Evolutionary conservation across 345 rosid genomes (phyloP).

Genomic region (Eucalyptus sideroxylon): DNA sequence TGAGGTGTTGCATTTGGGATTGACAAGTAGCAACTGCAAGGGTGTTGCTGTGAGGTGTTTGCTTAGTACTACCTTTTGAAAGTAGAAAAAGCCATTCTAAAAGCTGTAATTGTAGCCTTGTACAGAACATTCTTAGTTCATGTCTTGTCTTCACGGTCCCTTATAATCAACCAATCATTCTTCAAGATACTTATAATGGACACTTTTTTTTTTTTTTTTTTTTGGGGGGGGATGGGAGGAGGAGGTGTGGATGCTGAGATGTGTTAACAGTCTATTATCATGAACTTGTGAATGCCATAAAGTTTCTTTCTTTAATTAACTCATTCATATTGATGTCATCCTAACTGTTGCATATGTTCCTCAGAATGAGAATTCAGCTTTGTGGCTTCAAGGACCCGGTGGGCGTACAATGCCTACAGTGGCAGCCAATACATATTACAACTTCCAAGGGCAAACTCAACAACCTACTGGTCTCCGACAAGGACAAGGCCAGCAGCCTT

Average conservation of each 20-base stretch:
- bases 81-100: not conserved
- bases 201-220: not conserved
- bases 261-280: not conserved
- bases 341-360: not conserved
- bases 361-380: constrained; percentile 75
- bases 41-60: not conserved
- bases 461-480: constrained; percentile 70
- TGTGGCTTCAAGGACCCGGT: constrained; percentile 87
- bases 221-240: too few species aligned
- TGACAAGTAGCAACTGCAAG: not conserved
- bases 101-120: not conserved
- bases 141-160: not conserved
- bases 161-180: not conserved
- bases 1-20: not conserved
- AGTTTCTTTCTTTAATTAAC: not conserved
- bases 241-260: not conserved
- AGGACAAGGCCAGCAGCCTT: constrained; percentile 82
- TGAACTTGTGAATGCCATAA: not conserved
- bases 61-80: not conserved
- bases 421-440: constrained; percentile 69
- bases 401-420: constrained; percentile 66
- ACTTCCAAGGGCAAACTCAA: constrained; percentile 87
- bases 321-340: not conserved
- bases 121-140: not conserved
- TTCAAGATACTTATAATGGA: not conserved